Evolutionary conservation across 805 yeast genomes (phyloP).

Genomic region (Blastobotrys muscicola): DNA sequence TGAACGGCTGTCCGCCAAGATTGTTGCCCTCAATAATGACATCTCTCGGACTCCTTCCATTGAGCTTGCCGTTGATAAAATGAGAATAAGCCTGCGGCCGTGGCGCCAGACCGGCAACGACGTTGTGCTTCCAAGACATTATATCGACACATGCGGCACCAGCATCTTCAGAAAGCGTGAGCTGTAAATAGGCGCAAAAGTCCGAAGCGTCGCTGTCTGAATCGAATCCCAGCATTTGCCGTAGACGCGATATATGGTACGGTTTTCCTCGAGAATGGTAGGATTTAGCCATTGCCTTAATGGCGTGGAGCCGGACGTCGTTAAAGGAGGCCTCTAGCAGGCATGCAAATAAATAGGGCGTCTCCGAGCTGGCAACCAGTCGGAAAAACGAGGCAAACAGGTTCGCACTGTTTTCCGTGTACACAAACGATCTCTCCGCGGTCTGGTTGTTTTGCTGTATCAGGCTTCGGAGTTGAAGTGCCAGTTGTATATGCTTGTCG

Average conservation of each 20-base stretch:
- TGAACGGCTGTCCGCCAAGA: conserved; percentile 13
- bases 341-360: conserved; percentile 58
- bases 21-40: conserved; percentile 15
- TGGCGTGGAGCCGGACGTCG: conserved; percentile 65
- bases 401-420: conserved; percentile 49
- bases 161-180: conserved; percentile 32
- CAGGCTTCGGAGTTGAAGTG: conserved; percentile 58
- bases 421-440: conserved; percentile 37
- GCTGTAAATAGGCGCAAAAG: conserved; percentile 57
- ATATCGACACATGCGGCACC: conserved; percentile 36
- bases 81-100: conserved; percentile 39
- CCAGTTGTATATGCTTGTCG: conserved; percentile 54
- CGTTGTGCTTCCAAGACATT: conserved; percentile 32
- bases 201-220: conserved; percentile 39
- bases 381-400: conserved; percentile 57
- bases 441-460: conserved; percentile 52
- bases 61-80: conserved; percentile 34
- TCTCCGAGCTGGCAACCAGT: conserved; percentile 23
- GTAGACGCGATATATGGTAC: conserved; percentile 40
- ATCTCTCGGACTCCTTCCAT: conserved; percentile 12
- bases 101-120: conserved; percentile 31
- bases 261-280: conserved; percentile 66
- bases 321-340: conserved; percentile 72
- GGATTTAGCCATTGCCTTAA: conserved; percentile 55
- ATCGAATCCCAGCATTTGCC: conserved; percentile 57